Evolutionary conservation across 1,284 basidiomycete species (phyloP).

Genomic region (Peniophora sp.): DNA sequence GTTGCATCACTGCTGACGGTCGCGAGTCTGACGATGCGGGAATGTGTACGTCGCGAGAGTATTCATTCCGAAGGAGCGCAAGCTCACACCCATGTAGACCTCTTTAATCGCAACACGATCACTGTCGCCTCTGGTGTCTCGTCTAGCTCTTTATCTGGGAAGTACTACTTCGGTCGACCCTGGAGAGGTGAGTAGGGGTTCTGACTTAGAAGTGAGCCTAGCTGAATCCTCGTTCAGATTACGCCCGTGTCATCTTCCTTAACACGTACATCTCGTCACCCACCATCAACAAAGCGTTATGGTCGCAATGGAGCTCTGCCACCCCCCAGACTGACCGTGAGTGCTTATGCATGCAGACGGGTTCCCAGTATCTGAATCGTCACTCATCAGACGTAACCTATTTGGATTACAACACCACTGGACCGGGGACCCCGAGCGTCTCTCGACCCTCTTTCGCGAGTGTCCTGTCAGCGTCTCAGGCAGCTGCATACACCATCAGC

Average conservation of each 20-base stretch:
- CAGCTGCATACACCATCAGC: slow-evolving; percentile 30
- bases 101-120: slow-evolving; percentile 40
- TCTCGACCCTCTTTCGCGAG: slow-evolving; percentile 33
- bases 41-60: slow-evolving; percentile 27
- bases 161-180: slow-evolving; percentile 34
- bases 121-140: slow-evolving; percentile 35
- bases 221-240: slow-evolving; percentile 8
- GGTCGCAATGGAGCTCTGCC: slow-evolving; percentile 36
- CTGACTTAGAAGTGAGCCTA: no score
- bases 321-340: slow-evolving; percentile 26
- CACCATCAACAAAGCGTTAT: slow-evolving; percentile 33
- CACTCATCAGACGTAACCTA: slow-evolving; percentile 25
- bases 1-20: slow-evolving; percentile 46
- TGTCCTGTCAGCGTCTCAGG: slow-evolving; percentile 26
- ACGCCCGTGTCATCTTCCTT: slow-evolving; percentile 17
- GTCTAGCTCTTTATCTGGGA: slow-evolving; percentile 6
- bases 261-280: slow-evolving; percentile 31
- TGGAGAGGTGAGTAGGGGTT: slow-evolving; percentile 25
- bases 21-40: slow-evolving; percentile 36
- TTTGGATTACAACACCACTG: slow-evolving; percentile 38
- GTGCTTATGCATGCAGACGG: no score
- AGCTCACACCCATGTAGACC: slow-evolving; percentile 21
- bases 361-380: no score
- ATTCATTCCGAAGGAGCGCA: background rate
- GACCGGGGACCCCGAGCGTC: slow-evolving; percentile 23